phyloP scores from a whole-genome alignment of 495 filamentous ascomycete genomes.

The Letharia lupina region DNA sequence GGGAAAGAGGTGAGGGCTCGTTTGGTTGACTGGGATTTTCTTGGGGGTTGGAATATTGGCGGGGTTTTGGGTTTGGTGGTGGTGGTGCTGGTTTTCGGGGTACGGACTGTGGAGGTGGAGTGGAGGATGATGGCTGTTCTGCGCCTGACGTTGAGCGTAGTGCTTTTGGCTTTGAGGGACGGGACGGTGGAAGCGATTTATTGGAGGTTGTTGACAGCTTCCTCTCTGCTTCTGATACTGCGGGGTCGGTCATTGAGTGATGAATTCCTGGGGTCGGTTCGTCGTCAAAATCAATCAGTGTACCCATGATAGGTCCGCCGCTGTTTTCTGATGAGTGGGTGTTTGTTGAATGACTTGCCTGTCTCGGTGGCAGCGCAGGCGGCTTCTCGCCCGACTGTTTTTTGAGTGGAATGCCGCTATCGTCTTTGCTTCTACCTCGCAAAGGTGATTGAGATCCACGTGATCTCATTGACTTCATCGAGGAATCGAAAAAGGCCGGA shows the following conservation, averaged over 20 bases:
- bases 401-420: slow-evolving; percentile 18
- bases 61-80: slow-evolving; percentile 33
- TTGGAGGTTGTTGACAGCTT: slow-evolving; percentile 14
- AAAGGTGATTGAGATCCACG: slow-evolving; percentile 22
- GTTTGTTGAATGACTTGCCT: slow-evolving; percentile 17
- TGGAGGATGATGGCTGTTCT: slow-evolving; percentile 1
- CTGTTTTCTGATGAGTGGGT: slow-evolving; percentile 22
- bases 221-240: slow-evolving; percentile 17
- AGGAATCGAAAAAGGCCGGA: slow-evolving; percentile 66
- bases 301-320: slow-evolving; percentile 41
- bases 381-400: slow-evolving; percentile 26
- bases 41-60: slow-evolving; percentile 27
- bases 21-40: slow-evolving; percentile 17
- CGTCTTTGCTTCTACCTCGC: slow-evolving; percentile 24
- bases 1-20: slow-evolving; percentile 27
- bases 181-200: slow-evolving; percentile 42
- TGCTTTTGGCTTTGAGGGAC: slow-evolving; percentile 59
- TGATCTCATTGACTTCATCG: slow-evolving; percentile 12
- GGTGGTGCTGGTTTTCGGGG: slow-evolving; percentile 41
- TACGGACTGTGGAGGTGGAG: slow-evolving; percentile 23
- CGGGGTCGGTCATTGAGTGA: slow-evolving; percentile 29
- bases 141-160: slow-evolving; percentile 40
- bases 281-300: slow-evolving; percentile 57
- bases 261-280: slow-evolving; percentile 36
- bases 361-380: slow-evolving; percentile 28